These are phyloP conservation scores for Emydomyces testavorans DNA, from an alignment of 2,329 filamentous ascomycete species.

Conservation along the genomic window DNA sequence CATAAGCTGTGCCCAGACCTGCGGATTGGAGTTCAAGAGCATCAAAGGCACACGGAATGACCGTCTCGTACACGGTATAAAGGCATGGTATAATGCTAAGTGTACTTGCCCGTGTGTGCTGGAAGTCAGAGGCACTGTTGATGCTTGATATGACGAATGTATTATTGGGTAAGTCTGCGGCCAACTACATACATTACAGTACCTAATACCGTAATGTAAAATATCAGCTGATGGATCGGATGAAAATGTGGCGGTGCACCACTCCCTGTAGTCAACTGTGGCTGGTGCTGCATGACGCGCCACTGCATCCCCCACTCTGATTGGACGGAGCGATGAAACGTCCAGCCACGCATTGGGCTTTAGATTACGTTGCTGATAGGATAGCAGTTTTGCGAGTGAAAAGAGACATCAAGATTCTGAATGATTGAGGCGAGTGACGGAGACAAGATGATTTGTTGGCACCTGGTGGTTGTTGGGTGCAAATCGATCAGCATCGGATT, in stretches of 20 bases:
- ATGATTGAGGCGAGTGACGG: background rate
- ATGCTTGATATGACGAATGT: no score
- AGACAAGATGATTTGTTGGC: slow-evolving; percentile 4
- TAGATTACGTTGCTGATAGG: background rate
- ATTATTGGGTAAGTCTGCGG: no score
- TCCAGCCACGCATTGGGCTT: slow-evolving; percentile 1
- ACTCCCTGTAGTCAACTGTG: background rate
- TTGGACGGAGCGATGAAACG: background rate
- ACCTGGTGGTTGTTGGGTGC: slow-evolving; percentile 6
- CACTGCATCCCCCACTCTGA: background rate
- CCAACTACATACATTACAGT: no score
- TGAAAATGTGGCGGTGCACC: slow-evolving; percentile 4
- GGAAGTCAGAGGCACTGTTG: no score
- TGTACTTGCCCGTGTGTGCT: no score
- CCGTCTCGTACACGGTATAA: no score
- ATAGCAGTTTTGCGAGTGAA: background rate
- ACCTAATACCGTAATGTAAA: no score
- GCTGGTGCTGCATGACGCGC: slow-evolving; percentile 1
- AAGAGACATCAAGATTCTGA: background rate
- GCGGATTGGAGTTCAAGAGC: no score
- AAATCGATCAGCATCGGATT: slow-evolving; percentile 6
- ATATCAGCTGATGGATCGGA: no score
- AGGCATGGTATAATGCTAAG: no score
- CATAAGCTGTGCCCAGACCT: no score
- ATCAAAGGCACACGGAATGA: no score